Evolutionary conservation across 208 protist genomes (phyloP).

Genomic region (Novymonas esmeraldas): DNA sequence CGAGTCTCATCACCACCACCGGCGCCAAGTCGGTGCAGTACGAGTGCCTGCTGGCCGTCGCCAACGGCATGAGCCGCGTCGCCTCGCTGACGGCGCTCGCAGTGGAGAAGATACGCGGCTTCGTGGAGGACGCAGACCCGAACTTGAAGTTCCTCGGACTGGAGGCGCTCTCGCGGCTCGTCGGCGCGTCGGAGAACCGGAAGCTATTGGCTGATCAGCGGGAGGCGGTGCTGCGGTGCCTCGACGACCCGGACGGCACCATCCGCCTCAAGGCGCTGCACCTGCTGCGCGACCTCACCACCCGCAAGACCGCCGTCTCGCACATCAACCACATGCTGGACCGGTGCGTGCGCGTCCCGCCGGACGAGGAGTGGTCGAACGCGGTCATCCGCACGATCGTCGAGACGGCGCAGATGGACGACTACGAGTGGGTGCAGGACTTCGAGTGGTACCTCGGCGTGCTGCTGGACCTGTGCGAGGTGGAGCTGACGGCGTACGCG

Average conservation of each 20-base stretch:
- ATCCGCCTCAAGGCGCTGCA: slow-evolving; percentile 95
- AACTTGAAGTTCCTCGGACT: slow-evolving; percentile 99
- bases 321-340: slow-evolving; percentile 82
- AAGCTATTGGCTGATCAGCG: slow-evolving; percentile 93
- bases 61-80: slow-evolving; percentile 87
- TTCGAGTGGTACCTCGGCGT: slow-evolving; percentile 98
- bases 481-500: slow-evolving; percentile 55
- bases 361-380: slow-evolving; percentile 93
- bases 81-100: slow-evolving; percentile 89
- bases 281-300: slow-evolving; percentile 93
- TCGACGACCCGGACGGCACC: slow-evolving; percentile 96
- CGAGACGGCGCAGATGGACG: slow-evolving; percentile 72
- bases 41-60: slow-evolving; percentile 96
- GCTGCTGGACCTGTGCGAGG: slow-evolving; percentile 89
- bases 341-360: slow-evolving; percentile 50
- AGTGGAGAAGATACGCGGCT: slow-evolving; percentile 93
- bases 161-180: slow-evolving; percentile 92
- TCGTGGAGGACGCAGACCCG: slow-evolving; percentile 97
- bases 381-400: slow-evolving; percentile 91
- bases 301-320: slow-evolving; percentile 89
- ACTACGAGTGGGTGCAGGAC: slow-evolving; percentile 93
- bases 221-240: slow-evolving; percentile 92
- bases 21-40: slow-evolving; percentile 96
- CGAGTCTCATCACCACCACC: slow-evolving; percentile 96
- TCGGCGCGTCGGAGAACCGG: slow-evolving; percentile 78